Base-by-base conservation (phyloP, 2,329 filamentous ascomycete species). In the Hypomyces rosellus region DNA sequence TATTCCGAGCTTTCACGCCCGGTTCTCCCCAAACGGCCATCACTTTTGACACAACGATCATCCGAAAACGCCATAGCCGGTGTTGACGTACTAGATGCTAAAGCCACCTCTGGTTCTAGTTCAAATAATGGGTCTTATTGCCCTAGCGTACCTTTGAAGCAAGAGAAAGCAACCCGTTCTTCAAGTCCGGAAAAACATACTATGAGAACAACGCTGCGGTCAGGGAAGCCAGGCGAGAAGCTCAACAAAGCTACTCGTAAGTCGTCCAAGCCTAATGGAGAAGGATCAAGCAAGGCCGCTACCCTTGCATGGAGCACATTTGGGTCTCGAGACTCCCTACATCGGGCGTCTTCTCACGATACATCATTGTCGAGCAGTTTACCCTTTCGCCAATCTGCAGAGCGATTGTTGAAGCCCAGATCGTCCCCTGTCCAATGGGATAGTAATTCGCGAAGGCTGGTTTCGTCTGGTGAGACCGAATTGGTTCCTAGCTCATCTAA, bases 1-100 rank as follows among this genome's bases (percentile, higher is more conserved):
- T 95, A 95, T 63, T 79, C 83, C 4, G 86, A 95, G 58, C 74
- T 95, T n/a, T 86, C 87, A n/a, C 82, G 84, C 50, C 86, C 86
- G 12, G 61, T 70, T 12, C 69, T 82, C 9, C 75, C 82, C 12
- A 70, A 77, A 45, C 75, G 87, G 20, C 79, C 81, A 22, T 74
- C 77, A 1, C 65, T 78, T 38, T 76, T 80, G n/a, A 69, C 65
- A 48, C 77, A 73, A 65, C 74, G 71, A 61, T 79, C 75, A 47
- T 78, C 76, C 0, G 77, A 80, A 38, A 66, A 67, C 33, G 68
- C 72, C 38, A 65, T 71, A 14, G 63, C 70, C 20, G 69, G 71
- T 47, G 60, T 65, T 12, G 62, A 61, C 7, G 57, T 51, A 38
- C 45, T 56, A 38, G 53, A 56, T 36, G 49, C 56, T 20, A 56